Percentiles rank a stretch among this genome's conserved stretches.
Conservation (phyloP, 1,284 basidiomycete genomes). For the Meripilus lineatus region DNA sequence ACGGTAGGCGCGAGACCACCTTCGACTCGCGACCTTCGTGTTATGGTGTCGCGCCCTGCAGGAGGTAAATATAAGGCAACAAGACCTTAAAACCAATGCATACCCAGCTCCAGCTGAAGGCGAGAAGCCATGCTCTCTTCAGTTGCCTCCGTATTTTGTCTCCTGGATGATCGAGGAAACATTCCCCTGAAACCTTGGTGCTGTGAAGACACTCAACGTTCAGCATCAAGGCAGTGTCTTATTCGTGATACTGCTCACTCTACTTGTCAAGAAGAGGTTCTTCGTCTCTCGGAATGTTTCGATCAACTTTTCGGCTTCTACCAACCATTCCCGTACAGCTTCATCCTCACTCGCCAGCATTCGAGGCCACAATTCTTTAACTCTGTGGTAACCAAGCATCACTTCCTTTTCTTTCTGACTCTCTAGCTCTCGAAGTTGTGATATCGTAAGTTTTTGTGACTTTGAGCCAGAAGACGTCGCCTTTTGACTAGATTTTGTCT, state of each 20-base stretch:
- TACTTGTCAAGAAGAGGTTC: conserved; percentile 73
- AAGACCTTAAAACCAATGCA: conserved; percentile 18
- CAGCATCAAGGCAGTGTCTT: conserved; percentile 25
- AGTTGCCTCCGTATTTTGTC: conserved; percentile 50
- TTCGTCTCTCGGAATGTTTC: conserved; percentile 87
- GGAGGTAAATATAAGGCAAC: neutral
- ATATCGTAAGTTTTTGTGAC: conserved; percentile 43
- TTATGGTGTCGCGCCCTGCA: conserved; percentile 27
- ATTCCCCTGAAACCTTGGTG: conserved; percentile 52
- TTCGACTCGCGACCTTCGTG: conserved; percentile 33
- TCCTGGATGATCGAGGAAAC: conserved; percentile 45
- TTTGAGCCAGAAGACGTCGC: conserved; percentile 25
- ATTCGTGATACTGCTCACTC: conserved; percentile 41
- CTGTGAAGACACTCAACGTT: conserved; percentile 25
- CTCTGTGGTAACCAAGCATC: conserved; percentile 40
- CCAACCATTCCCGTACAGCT: conserved; percentile 66
- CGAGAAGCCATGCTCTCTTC: conserved; percentile 74
- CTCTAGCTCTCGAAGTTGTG: conserved; percentile 57
- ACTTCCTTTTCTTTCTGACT: conserved; percentile 60
- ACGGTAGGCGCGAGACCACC: conserved; percentile 34
- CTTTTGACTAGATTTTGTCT: conserved; percentile 34
- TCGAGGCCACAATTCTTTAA: conserved; percentile 42
- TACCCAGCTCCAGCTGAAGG: conserved; percentile 71
- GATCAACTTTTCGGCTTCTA: conserved; percentile 80
- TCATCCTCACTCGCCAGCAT: conserved; percentile 36